phyloP scores from a whole-genome alignment of 2,329 filamentous ascomycete species.

The Colletotrichum liriopes region DNA sequence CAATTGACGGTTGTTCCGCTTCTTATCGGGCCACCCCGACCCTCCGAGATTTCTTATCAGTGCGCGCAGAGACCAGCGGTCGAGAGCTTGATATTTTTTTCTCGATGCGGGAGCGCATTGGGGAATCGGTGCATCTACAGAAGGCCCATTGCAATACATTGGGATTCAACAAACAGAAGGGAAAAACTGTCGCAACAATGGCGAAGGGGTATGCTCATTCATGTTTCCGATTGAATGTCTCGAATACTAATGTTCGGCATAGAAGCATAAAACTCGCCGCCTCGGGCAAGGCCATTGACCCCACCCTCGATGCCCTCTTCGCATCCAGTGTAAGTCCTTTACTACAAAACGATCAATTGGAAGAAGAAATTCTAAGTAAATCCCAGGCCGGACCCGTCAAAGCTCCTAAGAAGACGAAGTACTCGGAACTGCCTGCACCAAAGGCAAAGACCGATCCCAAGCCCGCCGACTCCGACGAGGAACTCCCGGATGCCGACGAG shows the following conservation, averaged over 20 bases:
- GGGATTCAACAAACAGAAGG: background rate
- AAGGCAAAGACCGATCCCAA: conserved; percentile 52
- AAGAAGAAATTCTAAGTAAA: conserved; percentile 42
- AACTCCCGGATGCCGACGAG: conserved; percentile 51
- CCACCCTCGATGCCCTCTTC: conserved; percentile 79
- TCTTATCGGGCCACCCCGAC: conserved; percentile 24
- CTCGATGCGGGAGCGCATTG: conserved; percentile 14
- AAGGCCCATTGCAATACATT: conserved; percentile 29
- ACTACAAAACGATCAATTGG: background rate
- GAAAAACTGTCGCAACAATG: conserved; percentile 39
- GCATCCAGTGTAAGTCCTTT: conserved; percentile 76
- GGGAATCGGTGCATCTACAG: conserved; percentile 33
- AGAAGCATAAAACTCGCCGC: conserved; percentile 53
- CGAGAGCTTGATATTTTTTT: conserved; percentile 40
- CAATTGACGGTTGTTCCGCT: conserved; percentile 40
- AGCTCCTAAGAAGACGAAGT: conserved; percentile 61
- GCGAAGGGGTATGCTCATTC: conserved; percentile 42
- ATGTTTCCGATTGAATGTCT: too few species aligned
- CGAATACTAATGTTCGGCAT: background rate
- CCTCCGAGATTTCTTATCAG: conserved; percentile 11
- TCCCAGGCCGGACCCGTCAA: conserved; percentile 67
- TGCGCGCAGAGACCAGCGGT: conserved; percentile 16
- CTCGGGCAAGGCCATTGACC: conserved; percentile 74
- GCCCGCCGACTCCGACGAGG: conserved; percentile 49
- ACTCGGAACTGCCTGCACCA: conserved; percentile 54